phyloP scores from a whole-genome alignment of 306 rosid genomes.

The Trichosanthes truncata region DNA sequence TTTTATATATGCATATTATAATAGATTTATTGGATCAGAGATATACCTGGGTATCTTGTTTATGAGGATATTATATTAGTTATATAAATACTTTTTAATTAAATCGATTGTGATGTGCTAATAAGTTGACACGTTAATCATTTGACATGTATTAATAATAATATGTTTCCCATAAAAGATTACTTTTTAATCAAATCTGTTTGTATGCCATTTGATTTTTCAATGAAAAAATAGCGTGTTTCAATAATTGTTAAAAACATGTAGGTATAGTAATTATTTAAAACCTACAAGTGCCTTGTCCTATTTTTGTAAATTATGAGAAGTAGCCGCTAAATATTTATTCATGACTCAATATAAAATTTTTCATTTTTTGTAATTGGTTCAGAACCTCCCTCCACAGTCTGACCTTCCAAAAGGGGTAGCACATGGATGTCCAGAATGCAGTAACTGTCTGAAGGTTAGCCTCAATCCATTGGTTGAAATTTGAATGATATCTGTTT shows the following conservation, averaged over 20 bases:
- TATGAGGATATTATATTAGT: neutral
- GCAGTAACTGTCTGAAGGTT: conserved; percentile 58
- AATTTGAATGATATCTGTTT: conserved; percentile 11
- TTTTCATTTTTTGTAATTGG: neutral
- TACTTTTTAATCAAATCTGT: neutral
- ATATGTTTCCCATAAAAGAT: neutral
- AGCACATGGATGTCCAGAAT: conserved; percentile 44
- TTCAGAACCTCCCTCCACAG: conserved; percentile 31
- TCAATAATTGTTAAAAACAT: neutral
- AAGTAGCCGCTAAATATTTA: neutral
- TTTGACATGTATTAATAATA: neutral
- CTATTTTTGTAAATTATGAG: neutral
- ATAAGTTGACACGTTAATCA: neutral
- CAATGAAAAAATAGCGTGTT: neutral
- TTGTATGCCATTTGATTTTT: neutral
- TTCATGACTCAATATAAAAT: neutral
- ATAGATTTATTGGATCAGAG: neutral
- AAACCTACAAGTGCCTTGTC: neutral
- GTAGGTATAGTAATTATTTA: neutral
- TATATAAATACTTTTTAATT: neutral
- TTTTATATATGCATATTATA: neutral
- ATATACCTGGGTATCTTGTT: neutral
- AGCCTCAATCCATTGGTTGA: conserved; percentile 5
- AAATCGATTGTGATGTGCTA: neutral
- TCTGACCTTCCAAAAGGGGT: conserved; percentile 54